phyloP scores from a whole-genome alignment of 2,329 filamentous ascomycete species.

The Epichloe sp. region DNA sequence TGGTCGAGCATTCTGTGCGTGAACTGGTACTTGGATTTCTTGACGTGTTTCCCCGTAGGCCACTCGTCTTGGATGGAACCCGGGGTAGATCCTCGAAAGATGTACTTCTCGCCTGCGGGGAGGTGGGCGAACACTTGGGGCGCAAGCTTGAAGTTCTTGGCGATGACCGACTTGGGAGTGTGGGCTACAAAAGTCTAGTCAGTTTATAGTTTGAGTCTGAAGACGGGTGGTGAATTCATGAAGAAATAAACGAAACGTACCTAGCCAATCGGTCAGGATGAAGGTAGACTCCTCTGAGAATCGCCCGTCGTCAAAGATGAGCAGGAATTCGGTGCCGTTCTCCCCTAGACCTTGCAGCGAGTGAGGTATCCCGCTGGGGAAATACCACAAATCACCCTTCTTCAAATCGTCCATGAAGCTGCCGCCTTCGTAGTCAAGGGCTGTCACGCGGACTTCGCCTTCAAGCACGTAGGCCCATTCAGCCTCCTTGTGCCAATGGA shows the following conservation, averaged over 20 bases:
- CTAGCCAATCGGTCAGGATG: slow-evolving; percentile 59
- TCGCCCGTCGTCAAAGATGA: slow-evolving; percentile 35
- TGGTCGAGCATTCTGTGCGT: slow-evolving; percentile 61
- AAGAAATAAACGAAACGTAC: slow-evolving; percentile 25
- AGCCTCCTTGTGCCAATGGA: slow-evolving; percentile 72
- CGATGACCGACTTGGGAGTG: slow-evolving; percentile 57
- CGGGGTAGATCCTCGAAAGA: slow-evolving; percentile 57
- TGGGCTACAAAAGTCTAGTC: slow-evolving; percentile 34
- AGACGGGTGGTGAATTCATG: not conserved
- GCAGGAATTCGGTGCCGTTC: slow-evolving; percentile 41
- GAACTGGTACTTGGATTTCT: slow-evolving; percentile 55
- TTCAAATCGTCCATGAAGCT: slow-evolving; percentile 66
- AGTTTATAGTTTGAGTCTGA: not conserved
- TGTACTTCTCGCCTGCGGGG: slow-evolving; percentile 58
- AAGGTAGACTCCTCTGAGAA: slow-evolving; percentile 56
- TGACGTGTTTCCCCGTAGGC: slow-evolving; percentile 46
- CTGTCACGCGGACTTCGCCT: slow-evolving; percentile 58
- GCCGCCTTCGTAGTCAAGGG: slow-evolving; percentile 60
- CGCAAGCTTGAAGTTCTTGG: slow-evolving; percentile 63
- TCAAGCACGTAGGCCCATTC: slow-evolving; percentile 68
- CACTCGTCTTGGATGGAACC: slow-evolving; percentile 52
- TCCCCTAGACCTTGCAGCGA: slow-evolving; percentile 58
- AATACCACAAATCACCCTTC: slow-evolving; percentile 71
- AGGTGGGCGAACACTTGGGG: slow-evolving; percentile 58
- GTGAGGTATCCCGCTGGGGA: slow-evolving; percentile 65